phyloP scores from a whole-genome alignment of 208 protist species.

The Trypanosoma brucei region DNA sequence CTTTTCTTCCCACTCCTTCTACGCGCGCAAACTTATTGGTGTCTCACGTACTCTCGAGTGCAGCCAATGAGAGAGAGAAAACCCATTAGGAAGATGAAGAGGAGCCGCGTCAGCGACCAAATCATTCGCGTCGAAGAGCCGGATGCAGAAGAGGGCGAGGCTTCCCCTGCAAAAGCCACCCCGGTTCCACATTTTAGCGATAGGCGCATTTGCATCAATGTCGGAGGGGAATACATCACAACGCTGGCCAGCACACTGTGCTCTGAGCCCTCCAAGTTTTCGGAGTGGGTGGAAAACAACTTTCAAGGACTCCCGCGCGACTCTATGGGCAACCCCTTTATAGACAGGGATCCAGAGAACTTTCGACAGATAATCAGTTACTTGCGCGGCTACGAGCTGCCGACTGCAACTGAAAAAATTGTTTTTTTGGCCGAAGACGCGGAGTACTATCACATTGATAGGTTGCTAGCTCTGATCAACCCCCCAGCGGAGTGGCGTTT shows the following conservation, averaged over 20 bases:
- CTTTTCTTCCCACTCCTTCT: too few relatives aligned
- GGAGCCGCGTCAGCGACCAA: too few relatives aligned
- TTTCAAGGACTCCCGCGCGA: constrained; percentile 76
- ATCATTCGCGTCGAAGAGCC: too few relatives aligned
- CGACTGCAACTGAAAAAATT: constrained; percentile 50
- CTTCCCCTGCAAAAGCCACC: not conserved
- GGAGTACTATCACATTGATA: constrained; percentile 48
- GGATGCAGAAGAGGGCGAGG: not conserved
- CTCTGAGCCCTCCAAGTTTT: constrained; percentile 48
- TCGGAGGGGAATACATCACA: constrained; percentile 63
- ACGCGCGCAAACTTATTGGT: too few relatives aligned
- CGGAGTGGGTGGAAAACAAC: constrained; percentile 55
- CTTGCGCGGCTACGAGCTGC: constrained; percentile 78
- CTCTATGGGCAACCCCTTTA: constrained; percentile 60
- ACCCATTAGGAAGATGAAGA: too few relatives aligned
- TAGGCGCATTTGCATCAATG: constrained; percentile 55
- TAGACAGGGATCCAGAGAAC: constrained; percentile 77
- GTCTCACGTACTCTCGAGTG: too few relatives aligned
- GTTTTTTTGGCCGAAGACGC: constrained; percentile 77
- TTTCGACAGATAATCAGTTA: constrained; percentile 83
- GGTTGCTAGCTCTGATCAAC: constrained; percentile 50
- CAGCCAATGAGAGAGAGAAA: too few relatives aligned
- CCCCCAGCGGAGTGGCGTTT: constrained; percentile 60
- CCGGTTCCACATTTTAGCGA: constrained; percentile 5
- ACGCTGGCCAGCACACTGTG: constrained; percentile 71